Evolutionary conservation across 306 rosid species (phyloP).

Genomic region (Luffa aegyptiaca): DNA sequence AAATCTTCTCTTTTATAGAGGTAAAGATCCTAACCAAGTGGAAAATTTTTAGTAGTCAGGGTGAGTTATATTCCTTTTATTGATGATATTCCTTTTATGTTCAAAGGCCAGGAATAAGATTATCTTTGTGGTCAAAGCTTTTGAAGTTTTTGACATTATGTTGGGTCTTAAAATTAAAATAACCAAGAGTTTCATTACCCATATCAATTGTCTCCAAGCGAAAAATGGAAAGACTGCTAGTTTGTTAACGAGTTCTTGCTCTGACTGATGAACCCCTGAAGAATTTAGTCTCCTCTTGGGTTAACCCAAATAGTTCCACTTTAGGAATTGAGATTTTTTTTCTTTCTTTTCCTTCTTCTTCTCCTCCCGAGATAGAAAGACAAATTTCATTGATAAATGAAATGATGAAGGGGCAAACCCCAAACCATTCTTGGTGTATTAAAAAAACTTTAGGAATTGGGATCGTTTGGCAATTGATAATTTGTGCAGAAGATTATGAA

Average conservation of each 20-base stretch:
- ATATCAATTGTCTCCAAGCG: too few species aligned
- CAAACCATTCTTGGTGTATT: too few species aligned
- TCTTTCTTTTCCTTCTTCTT: too few species aligned
- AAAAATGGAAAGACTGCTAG: not conserved
- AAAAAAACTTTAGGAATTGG: not conserved
- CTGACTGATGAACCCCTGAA: not conserved
- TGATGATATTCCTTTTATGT: not conserved
- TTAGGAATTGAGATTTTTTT: not conserved
- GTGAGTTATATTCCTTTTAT: not conserved
- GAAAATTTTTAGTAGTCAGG: not conserved
- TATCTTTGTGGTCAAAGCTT: not conserved
- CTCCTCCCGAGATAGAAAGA: too few species aligned
- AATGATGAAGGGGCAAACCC: too few species aligned
- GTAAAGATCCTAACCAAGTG: not conserved
- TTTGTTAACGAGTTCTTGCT: not conserved
- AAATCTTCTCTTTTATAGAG: not conserved
- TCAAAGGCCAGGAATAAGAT: not conserved
- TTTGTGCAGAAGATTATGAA: not conserved
- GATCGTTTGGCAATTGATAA: not conserved
- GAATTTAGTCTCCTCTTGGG: not conserved
- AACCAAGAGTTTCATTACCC: too few species aligned
- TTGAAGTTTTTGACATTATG: not conserved
- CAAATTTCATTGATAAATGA: too few species aligned
- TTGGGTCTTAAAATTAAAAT: not conserved
- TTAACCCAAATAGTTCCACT: not conserved